Evolutionary conservation across 2,329 filamentous ascomycete species (phyloP).

Genomic region (Aureobasidium sp.): DNA sequence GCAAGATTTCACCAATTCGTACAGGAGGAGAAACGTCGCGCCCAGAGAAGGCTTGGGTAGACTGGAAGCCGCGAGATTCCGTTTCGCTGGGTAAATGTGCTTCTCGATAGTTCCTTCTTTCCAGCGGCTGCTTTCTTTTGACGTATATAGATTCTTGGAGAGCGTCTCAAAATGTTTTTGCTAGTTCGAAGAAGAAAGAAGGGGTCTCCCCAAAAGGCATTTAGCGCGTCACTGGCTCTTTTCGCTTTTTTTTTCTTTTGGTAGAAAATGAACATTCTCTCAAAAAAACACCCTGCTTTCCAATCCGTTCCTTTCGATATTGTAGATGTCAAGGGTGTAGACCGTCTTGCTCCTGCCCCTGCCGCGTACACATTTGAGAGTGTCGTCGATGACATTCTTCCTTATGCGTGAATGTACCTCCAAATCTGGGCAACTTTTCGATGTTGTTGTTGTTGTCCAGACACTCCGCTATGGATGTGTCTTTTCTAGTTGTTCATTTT

Average conservation of each 20-base stretch:
- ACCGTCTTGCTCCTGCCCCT: too few relatives aligned
- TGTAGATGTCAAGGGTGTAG: too few relatives aligned
- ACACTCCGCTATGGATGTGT: too few relatives aligned
- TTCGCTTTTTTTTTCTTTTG: background rate
- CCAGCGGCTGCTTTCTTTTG: background rate
- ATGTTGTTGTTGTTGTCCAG: too few relatives aligned
- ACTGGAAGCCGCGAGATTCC: constrained; percentile 79
- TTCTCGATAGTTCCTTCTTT: background rate
- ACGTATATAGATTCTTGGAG: background rate
- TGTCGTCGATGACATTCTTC: too few relatives aligned
- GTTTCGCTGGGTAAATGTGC: constrained; percentile 46
- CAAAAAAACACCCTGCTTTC: background rate
- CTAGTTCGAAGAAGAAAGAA: background rate
- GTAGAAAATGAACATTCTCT: background rate
- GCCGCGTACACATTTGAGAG: too few relatives aligned
- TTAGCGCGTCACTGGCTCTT: background rate
- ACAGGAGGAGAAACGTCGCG: constrained; percentile 89
- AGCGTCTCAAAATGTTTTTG: background rate
- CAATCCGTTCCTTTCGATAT: too few relatives aligned
- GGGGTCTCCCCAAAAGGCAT: background rate
- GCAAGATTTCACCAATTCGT: constrained; percentile 95
- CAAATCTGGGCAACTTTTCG: too few relatives aligned
- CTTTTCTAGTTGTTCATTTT: too few relatives aligned
- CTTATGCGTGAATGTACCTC: too few relatives aligned
- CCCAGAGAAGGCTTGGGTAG: constrained; percentile 83